Evolutionary conservation across 257 asterid genomes (phyloP), one percentile per base, ranked within the genome.

Genomic region (Petunia secreta): DNA sequence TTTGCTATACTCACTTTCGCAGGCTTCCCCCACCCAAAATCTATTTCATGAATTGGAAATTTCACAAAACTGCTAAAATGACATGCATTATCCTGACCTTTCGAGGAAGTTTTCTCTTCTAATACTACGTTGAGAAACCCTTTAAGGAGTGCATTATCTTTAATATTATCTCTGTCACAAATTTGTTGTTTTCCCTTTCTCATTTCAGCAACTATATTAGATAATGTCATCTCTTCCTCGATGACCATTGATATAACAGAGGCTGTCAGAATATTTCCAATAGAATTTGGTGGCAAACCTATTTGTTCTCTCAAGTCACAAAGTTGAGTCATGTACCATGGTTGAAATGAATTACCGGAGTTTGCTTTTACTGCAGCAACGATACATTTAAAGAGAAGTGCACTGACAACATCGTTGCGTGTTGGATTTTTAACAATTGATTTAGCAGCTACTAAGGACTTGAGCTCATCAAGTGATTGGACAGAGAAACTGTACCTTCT

Each of bases 351-450:
- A 4, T 37, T 4, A 34, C 5, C 58, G 1, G 65, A 53, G 3
- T 9, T 63, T 8, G 4, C 10, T 16, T 9, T 34, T 25, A 50
- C 3, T 36, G 55, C 59, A 1, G 78, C 58, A 41, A 66, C 3
- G 46, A 41, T 58, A 9, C 78, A 43, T 14, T 68, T 67, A 44
- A 8, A 60, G 9, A 80, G 64, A 10, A 80, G 37, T 5, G 82
- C 71, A 2, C 76, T 41, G 1, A 80, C 68, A 40, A 80, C 46
- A 38, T 80, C 78, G 5, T 55, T 59, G 11, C 39, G 37, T 1
- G 67, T 80, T 2, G 82, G 82, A 44, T 68, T 53, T 15, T 54
- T 5, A 8, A 68, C 44, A 6, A 66, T 63, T 0, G 25, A 25
- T 25, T 25, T 25, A 25, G 36, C 57, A 6, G 55, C 34, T 4